Conservation (phyloP, 805 yeast species). For the Candida peoriensis region DNA sequence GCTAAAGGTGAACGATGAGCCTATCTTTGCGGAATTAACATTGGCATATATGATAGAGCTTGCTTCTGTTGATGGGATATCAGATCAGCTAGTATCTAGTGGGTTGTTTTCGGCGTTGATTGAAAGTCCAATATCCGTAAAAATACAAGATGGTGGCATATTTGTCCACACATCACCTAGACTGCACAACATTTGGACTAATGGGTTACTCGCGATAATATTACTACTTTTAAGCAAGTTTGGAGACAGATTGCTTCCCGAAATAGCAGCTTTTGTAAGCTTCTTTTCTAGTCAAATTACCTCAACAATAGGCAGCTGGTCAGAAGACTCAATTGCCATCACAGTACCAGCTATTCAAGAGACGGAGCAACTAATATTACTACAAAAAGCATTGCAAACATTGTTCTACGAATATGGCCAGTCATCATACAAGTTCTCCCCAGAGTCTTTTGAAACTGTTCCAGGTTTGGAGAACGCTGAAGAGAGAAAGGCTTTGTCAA, state of each 20-base stretch:
- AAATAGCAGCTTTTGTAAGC: constrained; percentile 55
- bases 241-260: constrained; percentile 60
- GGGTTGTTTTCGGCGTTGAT: constrained; percentile 66
- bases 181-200: constrained; percentile 78
- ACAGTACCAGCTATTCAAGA: constrained; percentile 50
- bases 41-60: constrained; percentile 66
- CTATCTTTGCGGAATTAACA: constrained; percentile 66
- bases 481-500: constrained; percentile 55
- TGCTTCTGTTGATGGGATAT: constrained; percentile 54
- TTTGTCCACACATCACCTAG: constrained; percentile 46
- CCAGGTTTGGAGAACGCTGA: constrained; percentile 60
- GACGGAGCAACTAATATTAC: constrained; percentile 60
- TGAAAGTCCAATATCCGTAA: constrained; percentile 68
- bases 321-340: constrained; percentile 46
- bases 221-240: constrained; percentile 55
- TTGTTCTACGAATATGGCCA: constrained; percentile 50
- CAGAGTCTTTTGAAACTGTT: constrained; percentile 28
- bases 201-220: constrained; percentile 69
- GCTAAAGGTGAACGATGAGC: constrained; percentile 55
- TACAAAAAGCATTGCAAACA: constrained; percentile 52
- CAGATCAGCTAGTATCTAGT: constrained; percentile 55
- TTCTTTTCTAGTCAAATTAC: constrained; percentile 64
- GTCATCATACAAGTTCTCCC: constrained; percentile 14
- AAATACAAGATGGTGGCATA: constrained; percentile 62
- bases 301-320: constrained; percentile 65